These are phyloP conservation scores for Apiospora koreana DNA, from an alignment of 2,329 filamentous ascomycete species.

Conservation along the genomic window DNA sequence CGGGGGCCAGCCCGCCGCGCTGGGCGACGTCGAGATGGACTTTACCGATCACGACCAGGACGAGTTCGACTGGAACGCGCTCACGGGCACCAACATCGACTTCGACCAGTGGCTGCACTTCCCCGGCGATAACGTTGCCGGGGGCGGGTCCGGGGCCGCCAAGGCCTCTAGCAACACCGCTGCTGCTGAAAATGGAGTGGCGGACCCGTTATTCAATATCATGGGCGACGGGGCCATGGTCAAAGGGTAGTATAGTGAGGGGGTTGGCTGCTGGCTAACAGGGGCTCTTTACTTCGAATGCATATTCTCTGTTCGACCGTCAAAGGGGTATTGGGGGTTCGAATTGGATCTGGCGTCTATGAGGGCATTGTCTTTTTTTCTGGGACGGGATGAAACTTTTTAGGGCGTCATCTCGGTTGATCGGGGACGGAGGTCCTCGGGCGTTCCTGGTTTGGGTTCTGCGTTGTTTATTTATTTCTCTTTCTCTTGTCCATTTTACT, in stretches of 20 bases:
- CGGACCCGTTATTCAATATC: slow-evolving; percentile 1
- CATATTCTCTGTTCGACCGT: not conserved
- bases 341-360: not conserved
- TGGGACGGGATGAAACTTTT: not conserved
- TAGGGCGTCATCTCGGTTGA: not conserved
- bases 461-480: not conserved
- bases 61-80: slow-evolving; percentile 56
- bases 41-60: slow-evolving; percentile 42
- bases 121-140: slow-evolving; percentile 43
- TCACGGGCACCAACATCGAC: slow-evolving; percentile 55
- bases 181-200: not conserved
- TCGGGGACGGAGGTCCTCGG: not conserved
- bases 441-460: not conserved
- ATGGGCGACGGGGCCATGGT: slow-evolving; percentile 11
- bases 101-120: slow-evolving; percentile 63
- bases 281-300: not conserved
- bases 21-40: slow-evolving; percentile 47
- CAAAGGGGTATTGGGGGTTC: not conserved
- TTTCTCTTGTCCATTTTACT: not conserved
- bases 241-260: not conserved
- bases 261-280: not conserved
- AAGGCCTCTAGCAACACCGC: slow-evolving; percentile 27
- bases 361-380: not conserved
- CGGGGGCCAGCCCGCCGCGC: slow-evolving; percentile 31
- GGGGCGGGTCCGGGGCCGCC: slow-evolving; percentile 24